phyloP scores from a whole-genome alignment of 2,329 filamentous ascomycete genomes.

The Penicillium nordicum region DNA sequence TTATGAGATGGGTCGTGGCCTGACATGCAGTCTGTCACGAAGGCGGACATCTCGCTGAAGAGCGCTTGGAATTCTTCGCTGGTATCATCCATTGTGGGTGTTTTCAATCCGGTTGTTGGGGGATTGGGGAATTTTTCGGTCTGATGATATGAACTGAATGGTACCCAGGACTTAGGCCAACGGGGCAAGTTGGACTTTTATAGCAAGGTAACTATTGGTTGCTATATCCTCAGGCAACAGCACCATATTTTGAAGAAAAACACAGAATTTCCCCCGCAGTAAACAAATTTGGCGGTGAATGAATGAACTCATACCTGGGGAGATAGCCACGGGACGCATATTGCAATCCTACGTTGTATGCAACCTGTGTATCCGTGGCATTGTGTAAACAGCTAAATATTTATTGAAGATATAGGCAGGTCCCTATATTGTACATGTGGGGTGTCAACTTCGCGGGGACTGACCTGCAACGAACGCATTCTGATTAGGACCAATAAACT shows the following conservation, averaged over 20 bases:
- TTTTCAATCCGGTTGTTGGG: neutral
- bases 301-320: neutral
- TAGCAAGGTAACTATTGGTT: neutral
- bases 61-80: slow-evolving; percentile 42
- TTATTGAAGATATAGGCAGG: neutral
- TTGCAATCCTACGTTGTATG: neutral
- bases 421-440: neutral
- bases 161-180: neutral
- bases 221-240: neutral
- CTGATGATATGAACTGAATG: neutral
- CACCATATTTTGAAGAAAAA: neutral
- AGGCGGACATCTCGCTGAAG: slow-evolving; percentile 56
- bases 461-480: neutral
- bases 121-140: neutral
- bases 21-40: slow-evolving; percentile 69
- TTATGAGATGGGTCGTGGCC: slow-evolving; percentile 81
- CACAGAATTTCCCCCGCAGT: slow-evolving; percentile 9
- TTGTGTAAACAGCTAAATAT: neutral
- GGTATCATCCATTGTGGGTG: slow-evolving; percentile 13
- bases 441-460: neutral
- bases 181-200: neutral
- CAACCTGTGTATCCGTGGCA: neutral
- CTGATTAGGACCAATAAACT: no score
- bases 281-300: slow-evolving; percentile 16
- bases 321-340: neutral